Conservation (phyloP, 2,329 filamentous ascomycete species). For the Colletotrichum higginsianum region DNA sequence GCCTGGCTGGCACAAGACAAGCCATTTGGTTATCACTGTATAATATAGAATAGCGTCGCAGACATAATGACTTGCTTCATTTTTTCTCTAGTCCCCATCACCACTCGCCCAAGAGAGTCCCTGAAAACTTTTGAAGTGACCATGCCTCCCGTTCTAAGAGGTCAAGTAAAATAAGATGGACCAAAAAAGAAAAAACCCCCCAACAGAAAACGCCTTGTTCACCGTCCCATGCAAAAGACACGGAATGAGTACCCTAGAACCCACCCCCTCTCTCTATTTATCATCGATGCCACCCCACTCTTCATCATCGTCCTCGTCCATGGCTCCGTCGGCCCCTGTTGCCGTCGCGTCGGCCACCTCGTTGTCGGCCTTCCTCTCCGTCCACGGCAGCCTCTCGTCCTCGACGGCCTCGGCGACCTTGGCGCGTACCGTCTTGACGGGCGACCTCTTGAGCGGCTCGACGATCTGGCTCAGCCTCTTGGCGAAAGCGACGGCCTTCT, state of each 20-base stretch:
- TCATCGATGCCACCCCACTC: slow-evolving; percentile 38
- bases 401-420: slow-evolving; percentile 79
- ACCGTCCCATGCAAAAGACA: slow-evolving; percentile 38
- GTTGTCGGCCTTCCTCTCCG: slow-evolving; percentile 56
- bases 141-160: slow-evolving; percentile 12
- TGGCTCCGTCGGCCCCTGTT: slow-evolving; percentile 53
- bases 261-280: slow-evolving; percentile 16
- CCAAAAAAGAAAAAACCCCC: background rate
- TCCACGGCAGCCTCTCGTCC: slow-evolving; percentile 82
- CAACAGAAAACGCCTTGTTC: slow-evolving; percentile 34
- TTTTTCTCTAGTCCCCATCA: slow-evolving; percentile 5
- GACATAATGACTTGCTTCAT: slow-evolving; percentile 23
- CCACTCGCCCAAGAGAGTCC: slow-evolving; percentile 1
- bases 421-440: slow-evolving; percentile 79
- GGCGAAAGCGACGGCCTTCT: slow-evolving; percentile 63
- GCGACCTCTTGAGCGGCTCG: slow-evolving; percentile 69
- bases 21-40: slow-evolving; percentile 39
- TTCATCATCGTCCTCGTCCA: slow-evolving; percentile 52
- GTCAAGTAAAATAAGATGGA: background rate
- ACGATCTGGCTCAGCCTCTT: slow-evolving; percentile 69
- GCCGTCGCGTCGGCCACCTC: slow-evolving; percentile 49
- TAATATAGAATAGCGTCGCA: slow-evolving; percentile 36
- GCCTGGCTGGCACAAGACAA: slow-evolving; percentile 15
- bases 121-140: slow-evolving; percentile 14
- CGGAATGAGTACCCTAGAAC: background rate